Base-by-base conservation (phyloP, 1,139 yeast species). In the Meyerozyma sp. region DNA sequence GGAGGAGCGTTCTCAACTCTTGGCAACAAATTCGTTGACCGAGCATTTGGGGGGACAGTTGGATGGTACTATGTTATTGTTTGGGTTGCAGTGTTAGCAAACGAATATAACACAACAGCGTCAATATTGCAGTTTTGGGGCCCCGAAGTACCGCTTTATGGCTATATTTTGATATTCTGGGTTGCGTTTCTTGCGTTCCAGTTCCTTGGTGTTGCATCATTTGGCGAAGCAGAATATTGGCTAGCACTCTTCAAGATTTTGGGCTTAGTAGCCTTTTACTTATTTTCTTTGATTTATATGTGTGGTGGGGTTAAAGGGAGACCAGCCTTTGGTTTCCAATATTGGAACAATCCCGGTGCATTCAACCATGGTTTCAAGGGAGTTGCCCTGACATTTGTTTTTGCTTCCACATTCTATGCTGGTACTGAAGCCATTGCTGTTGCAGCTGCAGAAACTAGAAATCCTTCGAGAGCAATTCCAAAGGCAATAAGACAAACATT, bases 191-290 rank as follows among this genome's bases (percentile, higher is more conserved):
- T 75, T 47, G 73, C 64, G 5, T 76, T 81, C 55, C 83, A 79
- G 53, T 69, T 79, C 45, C 58, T 79, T 39, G 84, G 84, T 0
- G 83, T 81, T 2, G 63, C 66, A 4, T 74, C 75, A 1, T 82
- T 79, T 54, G 95, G 95, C 34, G 87, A 81, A 55, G 74, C 79
- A 13, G 88, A 82, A 59, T 82, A 73, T 56, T 78, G 84, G 81
- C 63, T 81, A 27, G 85, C 86, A 0, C 57, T 79, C 43, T 57
- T 76, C 54, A 82, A 82, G 58, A 66, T 82, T 13, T 52, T 73
- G 5, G 82, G 82, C 1, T 63, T 82, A 29, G 58, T 75, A 5
- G 84, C 84, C 2, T 79, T 75, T 53, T 80, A 81, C 59, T 62
- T 82, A 34, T 80, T 81, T 49, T 68, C 83, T 27, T 70, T 82